Evolutionary conservation across 1,284 basidiomycete species (phyloP).

Genomic region (Phellinidium pouzarii): DNA sequence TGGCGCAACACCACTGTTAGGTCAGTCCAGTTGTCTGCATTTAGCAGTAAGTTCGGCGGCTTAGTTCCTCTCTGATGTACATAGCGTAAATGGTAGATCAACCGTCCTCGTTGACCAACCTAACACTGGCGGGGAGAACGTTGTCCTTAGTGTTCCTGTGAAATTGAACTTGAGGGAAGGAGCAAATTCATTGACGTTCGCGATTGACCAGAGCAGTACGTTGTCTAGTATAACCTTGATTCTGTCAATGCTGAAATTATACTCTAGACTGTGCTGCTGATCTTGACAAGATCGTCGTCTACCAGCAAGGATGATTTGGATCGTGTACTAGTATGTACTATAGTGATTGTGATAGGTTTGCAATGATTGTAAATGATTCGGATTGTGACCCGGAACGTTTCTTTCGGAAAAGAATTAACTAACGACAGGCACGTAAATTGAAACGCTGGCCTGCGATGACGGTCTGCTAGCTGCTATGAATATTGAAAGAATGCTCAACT

Average conservation of each 20-base stretch:
- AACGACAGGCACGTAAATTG: too few species aligned
- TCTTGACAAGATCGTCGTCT: slow-evolving; percentile 56
- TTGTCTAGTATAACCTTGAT: slow-evolving; percentile 9
- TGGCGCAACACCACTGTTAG: slow-evolving; percentile 57
- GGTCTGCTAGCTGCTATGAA: too few species aligned
- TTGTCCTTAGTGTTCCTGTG: slow-evolving; percentile 50
- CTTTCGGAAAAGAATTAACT: too few species aligned
- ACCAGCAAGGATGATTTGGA: slow-evolving; percentile 24
- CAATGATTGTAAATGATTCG: too few species aligned
- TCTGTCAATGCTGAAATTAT: background rate
- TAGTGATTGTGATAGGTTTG: too few species aligned
- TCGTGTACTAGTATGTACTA: too few species aligned
- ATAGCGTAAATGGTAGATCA: slow-evolving; percentile 52
- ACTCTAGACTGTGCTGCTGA: slow-evolving; percentile 49
- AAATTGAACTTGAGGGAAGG: slow-evolving; percentile 44
- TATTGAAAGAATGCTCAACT: too few species aligned
- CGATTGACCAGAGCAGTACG: slow-evolving; percentile 45
- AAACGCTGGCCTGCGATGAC: too few species aligned
- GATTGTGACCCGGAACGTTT: too few species aligned
- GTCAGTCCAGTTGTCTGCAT: slow-evolving; percentile 24
- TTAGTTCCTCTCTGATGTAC: background rate
- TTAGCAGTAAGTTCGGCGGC: background rate
- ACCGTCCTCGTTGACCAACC: slow-evolving; percentile 48
- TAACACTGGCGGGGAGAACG: slow-evolving; percentile 45
- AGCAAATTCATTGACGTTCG: slow-evolving; percentile 46